Base-by-base conservation (phyloP, 2,329 filamentous ascomycete species). In the Penicillium hesseltinei region DNA sequence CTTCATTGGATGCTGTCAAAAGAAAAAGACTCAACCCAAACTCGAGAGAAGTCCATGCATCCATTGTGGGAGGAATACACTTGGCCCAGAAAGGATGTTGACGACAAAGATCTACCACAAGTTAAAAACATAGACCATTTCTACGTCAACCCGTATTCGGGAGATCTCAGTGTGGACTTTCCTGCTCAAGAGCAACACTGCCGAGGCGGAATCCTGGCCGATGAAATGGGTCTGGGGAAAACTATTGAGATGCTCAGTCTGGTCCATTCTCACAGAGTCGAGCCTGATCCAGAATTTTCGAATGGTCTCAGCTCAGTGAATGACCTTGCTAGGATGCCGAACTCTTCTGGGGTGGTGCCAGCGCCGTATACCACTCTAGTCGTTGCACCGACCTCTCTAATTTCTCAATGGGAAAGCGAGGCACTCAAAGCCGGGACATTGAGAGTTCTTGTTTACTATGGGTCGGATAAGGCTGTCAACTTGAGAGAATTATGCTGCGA, bases 231-330 rank as follows among this genome's bases (percentile, higher is more conserved):
- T 46, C 80, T 99, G 2, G 94, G 94, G 35, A 99, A 99, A 78
- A 99, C 94, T 0, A 97, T 99, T 52, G 93, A 99, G 71, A 97
- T 99, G 92, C 84, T 99, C 60, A 94, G 91, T 75, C 79, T 99
- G 49, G 84, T 99, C 5, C 94, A 99, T 71, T 85, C 90, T 0
- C 90, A 97, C 71, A 86, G 84, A 60, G 88, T 86, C 4, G 81
- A 88, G 23, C 70, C 73, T 17, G 65, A 67, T 19, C 62, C 70
- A 13, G 64, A 72, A 9, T 50, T 63, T 23, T 65, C 66, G 39
- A 66, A 69, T 59, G 61, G 64, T 39, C 60, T 70, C 17, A 66
- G 70, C 5, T 83, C 81, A 4, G 79, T 89, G 23, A 86, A 85
- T 61, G 78, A 81, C 44, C 79, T 94, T 5, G 82, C 86, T 7